Evolutionary conservation across 148 eudicot genomes (phyloP).

Genomic region (Arbutus unedo): DNA sequence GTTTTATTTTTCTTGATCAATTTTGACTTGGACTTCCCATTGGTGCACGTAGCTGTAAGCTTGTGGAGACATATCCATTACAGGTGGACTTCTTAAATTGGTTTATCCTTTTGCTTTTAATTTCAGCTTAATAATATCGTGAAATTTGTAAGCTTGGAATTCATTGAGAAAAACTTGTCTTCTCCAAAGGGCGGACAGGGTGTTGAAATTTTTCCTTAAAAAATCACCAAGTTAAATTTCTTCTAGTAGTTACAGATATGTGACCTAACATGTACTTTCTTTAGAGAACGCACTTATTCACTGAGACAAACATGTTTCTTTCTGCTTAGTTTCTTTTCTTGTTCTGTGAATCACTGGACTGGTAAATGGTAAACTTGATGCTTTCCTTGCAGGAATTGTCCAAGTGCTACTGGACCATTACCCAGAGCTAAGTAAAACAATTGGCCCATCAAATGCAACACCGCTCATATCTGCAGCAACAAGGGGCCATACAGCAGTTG

Average conservation of each 20-base stretch:
- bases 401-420: constrained; percentile 71
- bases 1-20: not conserved
- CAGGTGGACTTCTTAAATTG: not conserved
- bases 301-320: not conserved
- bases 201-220: not conserved
- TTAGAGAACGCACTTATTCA: not conserved
- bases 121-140: not conserved
- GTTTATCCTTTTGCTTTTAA: not conserved
- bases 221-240: not conserved
- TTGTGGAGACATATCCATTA: not conserved
- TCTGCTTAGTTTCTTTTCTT: constrained; percentile 1
- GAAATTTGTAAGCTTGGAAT: not conserved
- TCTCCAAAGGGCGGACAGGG: not conserved
- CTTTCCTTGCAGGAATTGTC: constrained; percentile 56
- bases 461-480: constrained; percentile 81
- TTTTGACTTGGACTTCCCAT: not conserved
- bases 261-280: not conserved
- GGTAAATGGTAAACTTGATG: not conserved
- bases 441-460: constrained; percentile 64
- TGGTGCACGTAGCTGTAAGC: not conserved
- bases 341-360: not conserved
- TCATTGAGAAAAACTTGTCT: not conserved
- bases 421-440: constrained; percentile 56
- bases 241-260: not conserved
- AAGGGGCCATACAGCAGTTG: constrained; percentile 70